phyloP scores from a whole-genome alignment of 78 protist genomes.

The Chrysochromulina parva region DNA sequence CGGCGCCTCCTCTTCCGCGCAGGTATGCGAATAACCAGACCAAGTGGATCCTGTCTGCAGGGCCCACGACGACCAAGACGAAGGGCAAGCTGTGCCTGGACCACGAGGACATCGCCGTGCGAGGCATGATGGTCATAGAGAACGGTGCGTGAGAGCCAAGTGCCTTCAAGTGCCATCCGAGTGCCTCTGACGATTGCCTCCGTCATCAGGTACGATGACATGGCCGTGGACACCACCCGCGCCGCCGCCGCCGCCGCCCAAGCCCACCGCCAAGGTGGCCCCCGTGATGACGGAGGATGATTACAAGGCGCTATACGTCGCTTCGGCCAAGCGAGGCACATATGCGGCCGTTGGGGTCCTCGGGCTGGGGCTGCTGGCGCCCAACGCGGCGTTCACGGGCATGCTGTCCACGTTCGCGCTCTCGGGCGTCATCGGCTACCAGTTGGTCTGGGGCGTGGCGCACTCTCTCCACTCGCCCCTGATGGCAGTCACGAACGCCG shows the following conservation, averaged over 20 bases:
- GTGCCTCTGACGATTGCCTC: too few species aligned
- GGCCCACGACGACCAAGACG: not conserved
- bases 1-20: too few species aligned
- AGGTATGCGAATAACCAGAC: not conserved
- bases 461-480: slow-evolving; percentile 98
- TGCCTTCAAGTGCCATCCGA: too few species aligned
- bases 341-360: not conserved
- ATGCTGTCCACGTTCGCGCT: slow-evolving; percentile 78
- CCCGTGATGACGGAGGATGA: not conserved
- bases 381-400: slow-evolving; percentile 29
- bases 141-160: not conserved
- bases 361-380: slow-evolving; percentile 24
- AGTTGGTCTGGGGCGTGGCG: slow-evolving; percentile 91
- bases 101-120: slow-evolving; percentile 74
- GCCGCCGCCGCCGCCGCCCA: slow-evolving; percentile 38
- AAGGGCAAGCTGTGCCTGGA: slow-evolving; percentile 52
- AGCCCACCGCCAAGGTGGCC: not conserved
- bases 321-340: not conserved
- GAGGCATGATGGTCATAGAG: slow-evolving; percentile 53
- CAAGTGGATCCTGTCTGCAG: not conserved
- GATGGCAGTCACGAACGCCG: slow-evolving; percentile 97
- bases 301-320: not conserved
- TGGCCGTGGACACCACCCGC: slow-evolving; percentile 52
- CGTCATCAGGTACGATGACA: not conserved
- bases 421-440: slow-evolving; percentile 82